Percentiles rank a stretch among this genome's conserved stretches.
Evolutionary conservation across 495 filamentous ascomycete genomes (phyloP).

Genomic region (Ramalina peruviana): DNA sequence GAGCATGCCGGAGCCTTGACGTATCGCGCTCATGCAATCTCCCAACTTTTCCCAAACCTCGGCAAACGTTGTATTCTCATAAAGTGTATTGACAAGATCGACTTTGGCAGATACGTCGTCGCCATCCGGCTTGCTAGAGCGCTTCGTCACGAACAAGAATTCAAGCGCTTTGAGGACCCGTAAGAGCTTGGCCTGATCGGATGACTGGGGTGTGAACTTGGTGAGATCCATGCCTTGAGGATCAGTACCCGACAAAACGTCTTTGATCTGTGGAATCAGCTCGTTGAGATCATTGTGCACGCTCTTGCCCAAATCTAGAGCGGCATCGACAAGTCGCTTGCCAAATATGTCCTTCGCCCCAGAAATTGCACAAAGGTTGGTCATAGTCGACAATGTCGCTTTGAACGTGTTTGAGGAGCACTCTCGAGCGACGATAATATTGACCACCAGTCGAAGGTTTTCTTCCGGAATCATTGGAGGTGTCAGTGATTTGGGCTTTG

Average conservation of each 20-base stretch:
- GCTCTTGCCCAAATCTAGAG: constrained; percentile 65
- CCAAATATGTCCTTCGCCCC: constrained; percentile 85
- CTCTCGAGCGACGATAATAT: constrained; percentile 88
- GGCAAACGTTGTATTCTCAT: constrained; percentile 81
- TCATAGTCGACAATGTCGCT: constrained; percentile 92
- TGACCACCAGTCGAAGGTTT: constrained; percentile 84
- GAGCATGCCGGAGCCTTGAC: constrained; percentile 82
- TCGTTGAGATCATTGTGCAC: constrained; percentile 77
- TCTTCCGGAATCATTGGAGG: constrained; percentile 80
- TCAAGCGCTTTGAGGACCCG: constrained; percentile 91
- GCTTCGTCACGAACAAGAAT: constrained; percentile 75
- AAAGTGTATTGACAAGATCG: constrained; percentile 73
- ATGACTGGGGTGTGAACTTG: constrained; percentile 90
- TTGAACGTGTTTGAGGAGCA: constrained; percentile 95
- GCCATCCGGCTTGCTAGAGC: constrained; percentile 41
- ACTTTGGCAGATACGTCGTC: constrained; percentile 42
- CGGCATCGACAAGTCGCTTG: constrained; percentile 73
- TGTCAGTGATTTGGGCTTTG: constrained; percentile 57
- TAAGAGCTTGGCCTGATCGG: constrained; percentile 88
- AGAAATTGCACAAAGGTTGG: constrained; percentile 87
- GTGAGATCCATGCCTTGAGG: constrained; percentile 87
- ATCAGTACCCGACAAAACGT: constrained; percentile 77
- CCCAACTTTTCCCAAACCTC: constrained; percentile 89
- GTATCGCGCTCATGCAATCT: constrained; percentile 75
- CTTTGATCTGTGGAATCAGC: constrained; percentile 73